phyloP scores from a whole-genome alignment of 208 protist genomes.

The Tritrichomonas musculus region DNA sequence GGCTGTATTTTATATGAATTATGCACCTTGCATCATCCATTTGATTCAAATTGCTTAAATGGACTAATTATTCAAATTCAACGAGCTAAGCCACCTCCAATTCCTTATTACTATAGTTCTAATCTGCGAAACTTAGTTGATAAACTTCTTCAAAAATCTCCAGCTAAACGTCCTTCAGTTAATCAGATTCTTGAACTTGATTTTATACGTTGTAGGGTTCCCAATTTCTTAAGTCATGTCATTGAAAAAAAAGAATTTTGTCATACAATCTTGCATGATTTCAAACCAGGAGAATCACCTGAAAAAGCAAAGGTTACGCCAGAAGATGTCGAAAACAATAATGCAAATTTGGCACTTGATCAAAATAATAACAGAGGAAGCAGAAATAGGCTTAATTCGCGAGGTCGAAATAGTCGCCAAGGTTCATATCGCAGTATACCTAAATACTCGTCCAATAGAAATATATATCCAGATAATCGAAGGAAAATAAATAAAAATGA shows the following conservation, averaged over 20 bases:
- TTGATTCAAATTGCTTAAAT: not conserved
- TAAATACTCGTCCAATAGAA: no score
- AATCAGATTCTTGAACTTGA: not conserved
- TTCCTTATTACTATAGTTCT: not conserved
- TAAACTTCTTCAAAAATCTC: not conserved
- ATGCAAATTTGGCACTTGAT: no score
- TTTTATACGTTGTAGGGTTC: not conserved
- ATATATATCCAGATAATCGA: no score
- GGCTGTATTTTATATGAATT: constrained; percentile 34
- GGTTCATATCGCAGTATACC: no score
- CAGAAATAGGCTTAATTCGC: no score
- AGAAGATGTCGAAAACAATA: not conserved
- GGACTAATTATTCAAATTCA: not conserved
- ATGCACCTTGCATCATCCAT: not conserved
- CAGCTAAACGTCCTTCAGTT: not conserved
- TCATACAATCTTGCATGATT: not conserved
- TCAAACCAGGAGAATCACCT: not conserved
- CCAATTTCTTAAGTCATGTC: not conserved
- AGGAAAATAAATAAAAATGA: no score
- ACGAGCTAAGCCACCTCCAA: not conserved
- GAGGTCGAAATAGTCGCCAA: no score
- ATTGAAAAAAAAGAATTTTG: not conserved
- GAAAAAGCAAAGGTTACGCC: not conserved
- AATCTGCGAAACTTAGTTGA: not conserved
- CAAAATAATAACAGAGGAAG: no score